Conservation (phyloP, 176 grass and related monocot genomes). For the Alopecurus myosuroides region DNA sequence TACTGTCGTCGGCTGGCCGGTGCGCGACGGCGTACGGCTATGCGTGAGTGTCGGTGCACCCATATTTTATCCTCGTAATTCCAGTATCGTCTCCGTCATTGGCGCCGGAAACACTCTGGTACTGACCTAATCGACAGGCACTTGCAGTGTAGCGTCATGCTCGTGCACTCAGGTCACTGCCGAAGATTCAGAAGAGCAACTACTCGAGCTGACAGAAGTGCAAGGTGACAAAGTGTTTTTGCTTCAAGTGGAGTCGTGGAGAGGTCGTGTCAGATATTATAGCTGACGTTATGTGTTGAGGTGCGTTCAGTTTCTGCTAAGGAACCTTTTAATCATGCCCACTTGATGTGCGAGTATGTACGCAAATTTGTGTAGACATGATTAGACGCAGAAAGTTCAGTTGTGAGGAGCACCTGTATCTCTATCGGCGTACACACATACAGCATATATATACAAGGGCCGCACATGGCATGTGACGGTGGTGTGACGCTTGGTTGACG, state of each 20-base stretch:
- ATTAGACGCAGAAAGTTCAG: neutral
- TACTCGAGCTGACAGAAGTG: neutral
- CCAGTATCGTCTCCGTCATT: neutral
- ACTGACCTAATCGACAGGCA: neutral
- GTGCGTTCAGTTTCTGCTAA: neutral
- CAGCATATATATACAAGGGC: no score
- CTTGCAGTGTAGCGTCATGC: no score
- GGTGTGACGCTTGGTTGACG: neutral
- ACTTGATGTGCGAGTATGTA: neutral
- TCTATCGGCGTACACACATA: neutral
- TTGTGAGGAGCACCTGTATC: neutral
- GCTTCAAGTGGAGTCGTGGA: neutral
- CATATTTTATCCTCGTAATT: neutral
- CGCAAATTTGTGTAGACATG: neutral
- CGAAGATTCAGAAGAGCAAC: neutral
- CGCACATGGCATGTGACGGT: constrained; percentile 13
- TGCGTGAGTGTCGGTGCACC: neutral
- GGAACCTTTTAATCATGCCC: no score
- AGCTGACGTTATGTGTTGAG: neutral
- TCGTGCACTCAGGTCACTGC: neutral
- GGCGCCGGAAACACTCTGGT: neutral
- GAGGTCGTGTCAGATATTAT: neutral
- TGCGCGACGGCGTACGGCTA: no score
- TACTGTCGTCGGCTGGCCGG: no score
- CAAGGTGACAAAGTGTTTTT: neutral